Evolutionary conservation across 1,284 basidiomycete species (phyloP).

Genomic region (Ustilago cynodontis): DNA sequence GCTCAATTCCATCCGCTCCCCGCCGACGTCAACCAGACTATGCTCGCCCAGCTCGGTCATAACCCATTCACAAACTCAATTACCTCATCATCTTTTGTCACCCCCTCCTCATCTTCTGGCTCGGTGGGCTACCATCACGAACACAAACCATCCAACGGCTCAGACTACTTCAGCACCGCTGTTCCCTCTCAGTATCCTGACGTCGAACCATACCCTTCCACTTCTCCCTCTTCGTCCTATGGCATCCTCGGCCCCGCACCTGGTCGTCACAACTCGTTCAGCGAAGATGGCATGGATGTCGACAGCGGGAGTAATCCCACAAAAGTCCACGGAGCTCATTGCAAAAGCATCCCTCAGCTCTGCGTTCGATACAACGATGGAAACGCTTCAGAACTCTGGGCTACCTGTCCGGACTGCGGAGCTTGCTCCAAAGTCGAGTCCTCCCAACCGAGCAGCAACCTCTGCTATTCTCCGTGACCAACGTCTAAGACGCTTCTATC

Average conservation of each 20-base stretch:
- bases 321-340: conserved; percentile 48
- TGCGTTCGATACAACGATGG: conserved; percentile 57
- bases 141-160: conserved; percentile 24
- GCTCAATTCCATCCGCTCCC: conserved; percentile 59
- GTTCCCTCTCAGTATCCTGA: conserved; percentile 23
- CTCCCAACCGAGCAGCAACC: conserved; percentile 18
- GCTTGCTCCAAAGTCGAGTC: conserved; percentile 45
- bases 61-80: conserved; percentile 23
- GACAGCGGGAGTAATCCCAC: conserved; percentile 14
- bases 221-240: conserved; percentile 25
- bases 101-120: conserved; percentile 28
- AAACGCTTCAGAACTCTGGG: conserved; percentile 57
- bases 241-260: conserved; percentile 48
- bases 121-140: conserved; percentile 30
- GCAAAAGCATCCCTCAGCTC: conserved; percentile 62
- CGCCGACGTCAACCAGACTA: conserved; percentile 45
- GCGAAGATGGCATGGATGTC: conserved; percentile 41
- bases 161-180: conserved; percentile 41
- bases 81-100: conserved; percentile 11
- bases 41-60: conserved; percentile 50
- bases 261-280: conserved; percentile 11
- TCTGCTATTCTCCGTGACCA: conserved; percentile 51
- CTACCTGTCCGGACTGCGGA: conserved; percentile 56
- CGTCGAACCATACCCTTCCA: conserved; percentile 33
- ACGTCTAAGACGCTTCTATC: conserved; percentile 19